These are phyloP conservation scores for Pisolithus tinctorius DNA, from an alignment of 768 basidiomycete genomes.

Conservation along the genomic window DNA sequence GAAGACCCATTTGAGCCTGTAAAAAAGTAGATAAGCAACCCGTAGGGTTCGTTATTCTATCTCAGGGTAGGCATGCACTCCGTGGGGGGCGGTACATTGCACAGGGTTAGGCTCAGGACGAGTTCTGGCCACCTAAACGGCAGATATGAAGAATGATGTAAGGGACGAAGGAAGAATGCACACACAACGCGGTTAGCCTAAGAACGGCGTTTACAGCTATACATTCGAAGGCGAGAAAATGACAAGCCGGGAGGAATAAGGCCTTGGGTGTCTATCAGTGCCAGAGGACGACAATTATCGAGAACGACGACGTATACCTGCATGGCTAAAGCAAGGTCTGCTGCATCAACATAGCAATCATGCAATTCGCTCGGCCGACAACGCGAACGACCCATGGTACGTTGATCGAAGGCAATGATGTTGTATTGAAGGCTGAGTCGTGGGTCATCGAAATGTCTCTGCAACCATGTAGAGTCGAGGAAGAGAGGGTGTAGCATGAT, in stretches of 20 bases:
- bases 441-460: constrained; percentile 59
- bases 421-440: constrained; percentile 55
- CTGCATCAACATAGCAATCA: constrained; percentile 75
- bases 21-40: not conserved
- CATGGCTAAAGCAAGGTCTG: constrained; percentile 63
- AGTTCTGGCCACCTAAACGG: constrained; percentile 55
- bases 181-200: constrained; percentile 61
- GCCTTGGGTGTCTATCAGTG: constrained; percentile 29
- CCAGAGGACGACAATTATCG: not conserved
- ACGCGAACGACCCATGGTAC: constrained; percentile 52
- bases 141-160: constrained; percentile 4
- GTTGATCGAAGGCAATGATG: constrained; percentile 69
- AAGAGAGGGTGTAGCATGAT: constrained; percentile 63
- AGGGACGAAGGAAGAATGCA: constrained; percentile 7
- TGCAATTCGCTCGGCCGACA: constrained; percentile 48
- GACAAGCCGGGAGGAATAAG: constrained; percentile 59
- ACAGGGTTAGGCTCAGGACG: constrained; percentile 60
- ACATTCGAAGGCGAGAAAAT: constrained; percentile 65
- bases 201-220: constrained; percentile 51
- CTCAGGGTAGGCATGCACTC: constrained; percentile 41
- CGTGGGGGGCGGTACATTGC: constrained; percentile 58
- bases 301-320: constrained; percentile 37
- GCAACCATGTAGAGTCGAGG: constrained; percentile 65
- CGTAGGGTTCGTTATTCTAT: not conserved
- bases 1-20: constrained; percentile 52